Base-by-base conservation (phyloP, 305 asterid genomes). In the Solanum hybrid region DNA sequence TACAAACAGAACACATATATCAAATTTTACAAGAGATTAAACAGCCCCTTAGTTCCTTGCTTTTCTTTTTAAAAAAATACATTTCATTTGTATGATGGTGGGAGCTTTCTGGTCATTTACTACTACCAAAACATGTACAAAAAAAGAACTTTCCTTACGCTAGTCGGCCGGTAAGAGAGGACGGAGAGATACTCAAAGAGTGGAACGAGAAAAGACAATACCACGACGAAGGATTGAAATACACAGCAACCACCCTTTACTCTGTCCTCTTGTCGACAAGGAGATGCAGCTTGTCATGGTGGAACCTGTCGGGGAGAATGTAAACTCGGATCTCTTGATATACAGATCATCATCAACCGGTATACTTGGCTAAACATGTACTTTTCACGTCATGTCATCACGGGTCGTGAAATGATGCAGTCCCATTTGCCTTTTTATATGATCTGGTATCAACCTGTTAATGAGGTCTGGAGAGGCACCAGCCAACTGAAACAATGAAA, bases 391-490 rank as follows among this genome's bases (percentile, higher is more conserved):
- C 86, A 93, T 93, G 93, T 93, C 90, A 87, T 94, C 88, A n/a
- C 93, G 91, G 51, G 97, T 92, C 86, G 97, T 91, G 77, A 93
- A 93, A 92, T 91, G 94, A 76, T 95, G 98, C 73, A 92, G 89
- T 36, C 98, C 96, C 94, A 92, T 92, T 93, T 96, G 98, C 92
- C 94, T 94, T 91, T 93, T 96, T 90, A 96, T 92, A 12, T 95
- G 96, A 89, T 97, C 99, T 73, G 99, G 99, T 90, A 97, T 93
- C 92, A 97, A 95, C 93, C 94, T 92, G 95, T 92, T 96, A 89
- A 95, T 90, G 72, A 96, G 95, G 86, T 96, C 98, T 2, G 97
- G 95, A 35, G 98, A 94, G 79, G 96, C 97, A 86, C 97, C 96
- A 36, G 91, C 42, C 71, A 95, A 88, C 97, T 95, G 84, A 69